Evolutionary conservation across 805 yeast genomes (phyloP), one percentile per base, ranked within the genome.

Genomic region (Wickerhamiella vanderwaltii): DNA sequence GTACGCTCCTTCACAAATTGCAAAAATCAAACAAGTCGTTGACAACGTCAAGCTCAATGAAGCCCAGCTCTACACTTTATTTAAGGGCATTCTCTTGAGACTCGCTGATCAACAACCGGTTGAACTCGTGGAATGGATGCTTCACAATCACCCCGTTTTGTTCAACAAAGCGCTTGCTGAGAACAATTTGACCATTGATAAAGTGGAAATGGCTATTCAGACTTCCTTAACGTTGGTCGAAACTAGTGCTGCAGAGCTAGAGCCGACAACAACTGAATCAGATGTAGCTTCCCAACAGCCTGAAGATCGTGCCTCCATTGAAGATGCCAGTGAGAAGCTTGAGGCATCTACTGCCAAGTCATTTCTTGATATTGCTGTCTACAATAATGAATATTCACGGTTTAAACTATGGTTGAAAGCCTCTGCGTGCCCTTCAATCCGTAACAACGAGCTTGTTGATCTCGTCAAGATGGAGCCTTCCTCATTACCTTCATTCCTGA

Each of bases 191-290:
- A 18, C 32, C 2, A n/a, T 73, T 3, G 74, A 69, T 22, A 49
- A 65, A 4, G 61, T 78, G 22, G 87, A 79, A 62, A 71, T 85
- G 67, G 67, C 70, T 41, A 62, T 84, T 35, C 81, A 83, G 60
- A 69, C 79, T 1, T 76, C 87, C 0, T 60, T 85, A 39, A 19
- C 24, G 5, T 15, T 18, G 5, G 24, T 15, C 3, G 31, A 36
- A 12, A 15, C 32, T 5, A n/a, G n/a, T n/a, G 23, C 20, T 18
- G 33, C 6, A 2, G 31, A 20, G 17, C 18, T 18, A 6, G 35
- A 9, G 15, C 25, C 18, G 23, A 4, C 26, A 7, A 11, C 26
- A 7, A 25, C 2, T 17, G 34, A 23, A 13, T 16, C 29, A 13
- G 15, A 22, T n/a, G 20, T 22, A 7, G 35, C 26, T 11, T 7